phyloP scores from a whole-genome alignment of 306 rosid genomes.

The Geum urbanum region DNA sequence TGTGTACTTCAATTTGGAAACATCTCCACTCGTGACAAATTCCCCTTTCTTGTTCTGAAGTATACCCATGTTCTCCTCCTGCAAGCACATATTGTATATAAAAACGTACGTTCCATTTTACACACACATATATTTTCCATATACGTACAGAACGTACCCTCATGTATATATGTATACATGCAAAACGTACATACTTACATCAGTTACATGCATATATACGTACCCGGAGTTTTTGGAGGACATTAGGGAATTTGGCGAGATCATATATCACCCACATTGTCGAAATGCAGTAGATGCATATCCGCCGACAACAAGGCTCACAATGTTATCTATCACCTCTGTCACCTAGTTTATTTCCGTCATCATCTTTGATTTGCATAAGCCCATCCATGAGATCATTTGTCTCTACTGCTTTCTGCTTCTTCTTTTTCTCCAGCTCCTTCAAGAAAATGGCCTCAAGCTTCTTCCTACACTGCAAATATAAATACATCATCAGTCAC shows the following conservation, averaged over 20 bases:
- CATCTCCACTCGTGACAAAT: no score
- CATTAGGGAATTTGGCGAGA: constrained; percentile 37
- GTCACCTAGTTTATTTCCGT: constrained; percentile 34
- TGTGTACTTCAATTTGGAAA: no score
- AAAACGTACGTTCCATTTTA: no score
- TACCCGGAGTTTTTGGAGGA: constrained; percentile 36
- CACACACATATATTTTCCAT: no score
- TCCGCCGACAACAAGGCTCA: constrained; percentile 32
- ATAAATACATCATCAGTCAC: no score
- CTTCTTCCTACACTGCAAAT: constrained; percentile 36
- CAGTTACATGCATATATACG: no score
- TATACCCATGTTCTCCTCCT: no score
- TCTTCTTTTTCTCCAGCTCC: constrained; percentile 40
- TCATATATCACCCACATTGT: constrained; percentile 38
- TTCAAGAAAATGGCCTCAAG: constrained; percentile 32
- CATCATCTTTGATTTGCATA: constrained; percentile 39
- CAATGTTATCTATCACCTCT: constrained; percentile 45
- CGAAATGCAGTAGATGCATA: constrained; percentile 30
- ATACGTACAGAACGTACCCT: no score
- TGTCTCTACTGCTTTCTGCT: background rate
- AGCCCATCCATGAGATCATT: constrained; percentile 46
- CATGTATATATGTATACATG: no score
- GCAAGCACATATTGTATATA: no score
- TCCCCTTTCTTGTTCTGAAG: no score
- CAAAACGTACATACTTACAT: background rate